Evolutionary conservation across 306 rosid genomes (phyloP).

Genomic region (Pterocarpus santalinus): DNA sequence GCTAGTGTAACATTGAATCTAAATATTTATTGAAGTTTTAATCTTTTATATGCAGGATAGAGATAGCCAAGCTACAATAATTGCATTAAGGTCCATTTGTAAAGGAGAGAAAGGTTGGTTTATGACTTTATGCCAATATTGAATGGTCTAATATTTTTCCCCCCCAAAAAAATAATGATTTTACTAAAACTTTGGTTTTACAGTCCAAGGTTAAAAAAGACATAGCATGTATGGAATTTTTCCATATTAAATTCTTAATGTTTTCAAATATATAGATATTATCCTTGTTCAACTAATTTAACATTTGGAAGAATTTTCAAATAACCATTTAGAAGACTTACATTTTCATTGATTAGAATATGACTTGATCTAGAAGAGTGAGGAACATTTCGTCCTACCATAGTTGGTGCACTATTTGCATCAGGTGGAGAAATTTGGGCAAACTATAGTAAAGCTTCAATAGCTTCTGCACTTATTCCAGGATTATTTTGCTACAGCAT

Average conservation of each 20-base stretch:
- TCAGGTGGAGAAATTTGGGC: too few relatives aligned
- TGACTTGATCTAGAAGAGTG: too few relatives aligned
- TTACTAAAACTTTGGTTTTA: background rate
- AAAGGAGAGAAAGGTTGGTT: slow-evolving; percentile 84
- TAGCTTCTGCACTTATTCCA: too few relatives aligned
- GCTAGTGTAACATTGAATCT: slow-evolving; percentile 23
- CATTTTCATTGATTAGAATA: too few relatives aligned
- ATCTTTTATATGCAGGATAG: slow-evolving; percentile 68
- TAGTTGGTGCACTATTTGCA: too few relatives aligned
- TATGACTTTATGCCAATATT: background rate
- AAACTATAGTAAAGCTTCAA: too few relatives aligned
- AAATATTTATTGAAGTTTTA: slow-evolving; percentile 16
- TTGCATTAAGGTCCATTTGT: slow-evolving; percentile 68
- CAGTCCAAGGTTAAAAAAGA: slow-evolving; percentile 29
- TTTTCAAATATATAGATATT: slow-evolving; percentile 6
- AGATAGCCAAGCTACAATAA: slow-evolving; percentile 92
- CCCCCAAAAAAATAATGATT: background rate
- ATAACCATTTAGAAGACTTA: slow-evolving; percentile 58
- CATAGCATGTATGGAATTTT: slow-evolving; percentile 15
- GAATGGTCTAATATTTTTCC: background rate
- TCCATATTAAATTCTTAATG: slow-evolving; percentile 1
- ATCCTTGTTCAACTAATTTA: slow-evolving; percentile 36
- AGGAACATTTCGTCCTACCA: too few relatives aligned
- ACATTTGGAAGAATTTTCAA: slow-evolving; percentile 58
- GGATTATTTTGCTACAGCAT: too few relatives aligned